Conservation (phyloP, 2,329 filamentous ascomycete genomes). For the Macrophomina pseudophaseolina region DNA sequence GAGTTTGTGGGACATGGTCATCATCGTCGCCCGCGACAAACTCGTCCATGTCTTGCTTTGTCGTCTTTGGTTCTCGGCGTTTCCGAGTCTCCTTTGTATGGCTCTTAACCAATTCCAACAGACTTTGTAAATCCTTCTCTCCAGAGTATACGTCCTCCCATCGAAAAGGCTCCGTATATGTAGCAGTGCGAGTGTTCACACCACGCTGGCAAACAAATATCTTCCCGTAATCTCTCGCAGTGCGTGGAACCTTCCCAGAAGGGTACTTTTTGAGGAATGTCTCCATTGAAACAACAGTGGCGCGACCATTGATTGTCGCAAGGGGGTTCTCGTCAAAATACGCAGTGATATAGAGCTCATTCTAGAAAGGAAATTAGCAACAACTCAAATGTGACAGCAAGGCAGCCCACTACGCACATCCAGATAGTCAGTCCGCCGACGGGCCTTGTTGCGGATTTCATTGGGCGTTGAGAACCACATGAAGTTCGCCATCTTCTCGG, state of each 20-base stretch:
- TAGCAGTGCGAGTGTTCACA: constrained; percentile 85
- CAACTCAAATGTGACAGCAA: not conserved
- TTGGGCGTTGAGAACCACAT: constrained; percentile 96
- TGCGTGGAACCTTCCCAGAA: constrained; percentile 73
- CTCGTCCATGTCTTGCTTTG: constrained; percentile 49
- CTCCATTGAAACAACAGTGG: constrained; percentile 74
- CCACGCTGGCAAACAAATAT: constrained; percentile 88
- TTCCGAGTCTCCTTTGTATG: constrained; percentile 75
- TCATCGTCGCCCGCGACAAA: constrained; percentile 50
- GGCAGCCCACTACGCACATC: constrained; percentile 55
- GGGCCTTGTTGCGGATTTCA: constrained; percentile 82
- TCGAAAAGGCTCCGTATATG: constrained; percentile 87
- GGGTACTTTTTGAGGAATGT: constrained; percentile 74
- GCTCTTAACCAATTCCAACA: constrained; percentile 71
- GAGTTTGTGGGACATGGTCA: constrained; percentile 49
- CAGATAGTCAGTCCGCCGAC: constrained; percentile 80
- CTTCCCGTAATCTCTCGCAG: constrained; percentile 77
- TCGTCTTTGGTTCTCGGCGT: constrained; percentile 42
- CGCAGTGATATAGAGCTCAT: constrained; percentile 90
- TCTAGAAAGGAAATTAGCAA: constrained; percentile 53
- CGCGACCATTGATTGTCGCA: constrained; percentile 88
- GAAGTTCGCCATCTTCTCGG: constrained; percentile 80
- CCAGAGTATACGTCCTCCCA: constrained; percentile 86
- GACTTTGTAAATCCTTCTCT: constrained; percentile 66
- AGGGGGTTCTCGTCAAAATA: constrained; percentile 88